phyloP scores from a whole-genome alignment of 257 asterid species.

The Nicotiana sylvestris region DNA sequence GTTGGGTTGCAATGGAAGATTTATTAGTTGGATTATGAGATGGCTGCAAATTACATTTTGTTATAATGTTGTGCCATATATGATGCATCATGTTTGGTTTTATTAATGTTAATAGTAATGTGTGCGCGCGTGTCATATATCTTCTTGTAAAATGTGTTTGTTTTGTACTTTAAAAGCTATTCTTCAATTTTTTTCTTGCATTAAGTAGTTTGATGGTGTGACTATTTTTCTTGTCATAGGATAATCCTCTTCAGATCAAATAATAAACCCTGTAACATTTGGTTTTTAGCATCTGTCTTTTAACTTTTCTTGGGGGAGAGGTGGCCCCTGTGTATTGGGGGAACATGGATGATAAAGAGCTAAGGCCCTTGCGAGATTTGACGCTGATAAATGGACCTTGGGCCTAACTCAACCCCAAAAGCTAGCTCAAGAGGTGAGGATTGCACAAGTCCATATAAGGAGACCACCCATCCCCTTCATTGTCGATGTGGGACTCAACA shows the following conservation, averaged over 20 bases:
- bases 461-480: no score
- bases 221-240: not conserved
- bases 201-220: not conserved
- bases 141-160: not conserved
- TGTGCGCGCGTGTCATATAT: not conserved
- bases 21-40: not conserved
- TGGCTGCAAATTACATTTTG: not conserved
- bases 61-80: not conserved
- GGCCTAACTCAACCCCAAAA: no score
- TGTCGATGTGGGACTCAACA: no score
- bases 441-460: no score
- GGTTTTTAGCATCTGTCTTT: constrained; percentile 3
- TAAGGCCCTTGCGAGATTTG: not conserved
- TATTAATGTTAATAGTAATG: not conserved
- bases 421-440: no score
- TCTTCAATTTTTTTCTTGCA: not conserved
- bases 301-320: not conserved
- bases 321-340: not conserved
- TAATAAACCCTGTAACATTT: not conserved
- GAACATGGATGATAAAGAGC: not conserved
- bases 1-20: not conserved
- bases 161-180: not conserved
- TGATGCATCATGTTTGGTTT: not conserved
- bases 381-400: not conserved
- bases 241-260: not conserved